phyloP scores from a whole-genome alignment of 768 basidiomycete genomes.

The Hypholoma fasciculare region DNA sequence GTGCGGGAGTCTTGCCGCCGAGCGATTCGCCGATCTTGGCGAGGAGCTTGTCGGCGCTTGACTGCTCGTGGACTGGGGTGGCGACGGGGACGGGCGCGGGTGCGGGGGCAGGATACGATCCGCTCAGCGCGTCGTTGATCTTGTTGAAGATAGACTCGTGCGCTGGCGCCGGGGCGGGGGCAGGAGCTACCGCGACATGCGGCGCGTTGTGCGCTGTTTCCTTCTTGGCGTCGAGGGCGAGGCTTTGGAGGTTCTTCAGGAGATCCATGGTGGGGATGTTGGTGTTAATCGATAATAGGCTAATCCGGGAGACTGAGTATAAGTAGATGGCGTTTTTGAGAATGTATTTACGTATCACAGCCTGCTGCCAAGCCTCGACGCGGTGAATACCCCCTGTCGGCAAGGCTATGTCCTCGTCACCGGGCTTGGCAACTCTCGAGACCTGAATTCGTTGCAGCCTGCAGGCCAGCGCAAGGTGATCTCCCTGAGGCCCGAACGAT shows the following conservation, averaged over 20 bases:
- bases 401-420: too few relatives aligned
- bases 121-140: conserved; percentile 8
- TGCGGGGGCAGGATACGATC: background rate
- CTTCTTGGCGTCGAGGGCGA: conserved; percentile 3
- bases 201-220: background rate
- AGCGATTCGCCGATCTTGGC: conserved; percentile 9
- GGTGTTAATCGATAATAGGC: too few relatives aligned
- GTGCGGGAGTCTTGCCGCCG: background rate
- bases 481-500: too few relatives aligned
- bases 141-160: conserved; percentile 9
- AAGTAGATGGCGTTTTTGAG: too few relatives aligned
- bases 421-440: too few relatives aligned
- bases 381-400: too few relatives aligned
- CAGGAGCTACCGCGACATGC: background rate
- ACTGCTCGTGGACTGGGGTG: background rate
- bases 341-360: too few relatives aligned
- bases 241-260: conserved; percentile 11
- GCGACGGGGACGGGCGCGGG: background rate
- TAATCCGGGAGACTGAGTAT: too few relatives aligned
- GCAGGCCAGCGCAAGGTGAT: too few relatives aligned
- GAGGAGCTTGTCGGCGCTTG: background rate
- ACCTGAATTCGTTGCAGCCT: too few relatives aligned
- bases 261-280: conserved; percentile 6
- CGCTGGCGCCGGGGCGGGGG: background rate
- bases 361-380: too few relatives aligned